A percentile compares a stretch with the other conserved stretches of the same genome.
phyloP scores from a whole-genome alignment of 768 basidiomycete species.

The Melanogaster broomeanus region DNA sequence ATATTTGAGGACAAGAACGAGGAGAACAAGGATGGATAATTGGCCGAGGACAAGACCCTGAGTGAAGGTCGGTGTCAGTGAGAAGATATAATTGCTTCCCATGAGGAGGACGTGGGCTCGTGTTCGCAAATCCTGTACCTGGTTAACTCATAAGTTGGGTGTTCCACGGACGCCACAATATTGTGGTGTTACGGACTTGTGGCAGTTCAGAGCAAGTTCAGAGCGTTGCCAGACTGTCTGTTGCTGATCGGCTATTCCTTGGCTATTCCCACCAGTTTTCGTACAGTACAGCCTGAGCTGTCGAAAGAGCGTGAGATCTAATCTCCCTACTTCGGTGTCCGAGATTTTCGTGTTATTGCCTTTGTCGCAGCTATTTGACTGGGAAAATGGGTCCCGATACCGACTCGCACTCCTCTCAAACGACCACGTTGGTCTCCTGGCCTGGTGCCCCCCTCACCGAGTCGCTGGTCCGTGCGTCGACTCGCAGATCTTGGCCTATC shows the following conservation, averaged over 20 bases:
- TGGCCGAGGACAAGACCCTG: constrained; percentile 94
- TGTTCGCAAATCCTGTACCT: neutral
- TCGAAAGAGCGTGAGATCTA: too few relatives aligned
- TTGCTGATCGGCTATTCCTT: too few relatives aligned
- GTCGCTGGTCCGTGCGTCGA: constrained; percentile 45
- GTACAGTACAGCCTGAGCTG: too few relatives aligned
- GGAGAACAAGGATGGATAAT: constrained; percentile 78
- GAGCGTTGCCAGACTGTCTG: too few relatives aligned
- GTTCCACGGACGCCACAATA: too few relatives aligned
- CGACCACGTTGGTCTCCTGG: constrained; percentile 49
- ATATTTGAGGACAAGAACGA: constrained; percentile 86
- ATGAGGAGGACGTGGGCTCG: constrained; percentile 11
- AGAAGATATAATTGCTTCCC: constrained; percentile 60
- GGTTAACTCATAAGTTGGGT: constrained; percentile 1
- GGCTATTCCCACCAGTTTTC: too few relatives aligned
- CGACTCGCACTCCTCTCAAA: constrained; percentile 1
- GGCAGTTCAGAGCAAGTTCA: too few relatives aligned
- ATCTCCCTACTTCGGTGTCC: too few relatives aligned
- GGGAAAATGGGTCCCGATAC: too few relatives aligned
- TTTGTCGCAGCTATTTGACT: too few relatives aligned
- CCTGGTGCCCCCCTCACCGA: constrained; percentile 56
- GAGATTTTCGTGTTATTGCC: too few relatives aligned
- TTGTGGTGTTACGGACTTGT: too few relatives aligned
- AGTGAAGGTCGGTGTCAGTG: constrained; percentile 87
- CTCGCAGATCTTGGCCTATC: constrained; percentile 36